Evolutionary conservation across 2,329 filamentous ascomycete species (phyloP), one percentile per base, ranked within the genome.

Genomic region (Ascochyta rabiei): DNA sequence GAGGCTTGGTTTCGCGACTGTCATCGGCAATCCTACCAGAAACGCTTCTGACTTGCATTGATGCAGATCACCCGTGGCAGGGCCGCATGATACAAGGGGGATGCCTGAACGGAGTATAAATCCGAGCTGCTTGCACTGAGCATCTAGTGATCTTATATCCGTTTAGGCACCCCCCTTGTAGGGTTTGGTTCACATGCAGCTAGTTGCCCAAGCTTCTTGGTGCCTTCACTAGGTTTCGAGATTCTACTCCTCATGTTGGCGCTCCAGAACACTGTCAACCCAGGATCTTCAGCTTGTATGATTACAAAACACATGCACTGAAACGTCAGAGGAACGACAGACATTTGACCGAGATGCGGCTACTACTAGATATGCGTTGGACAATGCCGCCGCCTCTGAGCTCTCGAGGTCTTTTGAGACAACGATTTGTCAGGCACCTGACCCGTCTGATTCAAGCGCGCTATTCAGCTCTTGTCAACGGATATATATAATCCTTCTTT

Each of bases 181-280:
- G 40, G 42, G 54, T 53, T 57, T 37, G 26, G 43, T 26, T 39
- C 28, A 34, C 16, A 38, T 48, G 57, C 51, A 44, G 51, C 51
- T 57, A 47, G 35, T n/a, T 35, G 47, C 40, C 6, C n/a, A 40
- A 23, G 40, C 46, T 30, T 49, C 15, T 45, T 49, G 35, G 30
- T 45, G 30, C 23, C 26, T 40, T 34, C 28, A 44, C 15, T 10
- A 4, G 41, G 38, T 41, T 37, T 51, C 31, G 30, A 48, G 40
- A 42, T 39, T 16, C 42, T 23, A 48, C 24, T 33, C 9, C 33
- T 16, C 5, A 26, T 6, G 12, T 45, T 21, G 30, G 18, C 13
- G 34, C 23, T 31, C 34, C 38, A 48, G 26, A 31, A 26, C 26
- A 28, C 8, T 40, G 18, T 48, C 34, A 26, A 34, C 10, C n/a